Conservation (phyloP, 2,329 filamentous ascomycete species). For the Emergomyces pasteurianus region DNA sequence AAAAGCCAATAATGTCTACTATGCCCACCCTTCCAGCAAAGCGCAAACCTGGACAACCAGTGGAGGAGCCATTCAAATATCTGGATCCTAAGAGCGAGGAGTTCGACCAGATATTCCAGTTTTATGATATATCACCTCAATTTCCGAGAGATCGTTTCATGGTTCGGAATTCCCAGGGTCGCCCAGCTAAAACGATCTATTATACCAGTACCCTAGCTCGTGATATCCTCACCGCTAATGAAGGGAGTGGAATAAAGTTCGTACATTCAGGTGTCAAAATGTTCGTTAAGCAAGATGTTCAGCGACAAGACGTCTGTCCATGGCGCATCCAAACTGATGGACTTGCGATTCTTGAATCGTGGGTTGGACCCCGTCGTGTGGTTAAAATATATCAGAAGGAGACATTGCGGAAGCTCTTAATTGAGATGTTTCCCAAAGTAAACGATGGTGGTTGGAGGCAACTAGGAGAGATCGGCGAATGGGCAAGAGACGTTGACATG, state of each 20-base stretch:
- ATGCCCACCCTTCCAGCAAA: slow-evolving; percentile 19
- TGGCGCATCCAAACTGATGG: slow-evolving; percentile 97
- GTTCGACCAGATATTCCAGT: slow-evolving; percentile 63
- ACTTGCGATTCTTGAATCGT: slow-evolving; percentile 79
- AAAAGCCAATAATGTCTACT: slow-evolving; percentile 3
- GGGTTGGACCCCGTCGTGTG: slow-evolving; percentile 67
- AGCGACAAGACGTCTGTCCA: slow-evolving; percentile 71
- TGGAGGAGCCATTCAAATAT: slow-evolving; percentile 93
- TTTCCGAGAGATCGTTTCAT: slow-evolving; percentile 90
- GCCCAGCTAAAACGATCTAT: slow-evolving; percentile 89
- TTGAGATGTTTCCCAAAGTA: slow-evolving; percentile 95
- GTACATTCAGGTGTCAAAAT: slow-evolving; percentile 96
- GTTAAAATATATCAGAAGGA: slow-evolving; percentile 64
- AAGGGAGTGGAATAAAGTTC: slow-evolving; percentile 85
- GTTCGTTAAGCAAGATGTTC: slow-evolving; percentile 96
- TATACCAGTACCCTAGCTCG: slow-evolving; percentile 79
- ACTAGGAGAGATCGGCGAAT: slow-evolving; percentile 78
- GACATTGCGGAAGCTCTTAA: slow-evolving; percentile 69
- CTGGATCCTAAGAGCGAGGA: slow-evolving; percentile 62
- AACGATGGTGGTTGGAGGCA: slow-evolving; percentile 59
- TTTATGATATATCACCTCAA: slow-evolving; percentile 71
- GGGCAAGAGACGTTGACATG: slow-evolving; percentile 66
- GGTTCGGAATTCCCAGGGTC: slow-evolving; percentile 83
- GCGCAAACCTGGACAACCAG: slow-evolving; percentile 36
- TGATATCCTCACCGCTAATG: slow-evolving; percentile 75